Evolutionary conservation across 208 protist genomes (phyloP).

Genomic region (Naegleria lovaniensis): DNA sequence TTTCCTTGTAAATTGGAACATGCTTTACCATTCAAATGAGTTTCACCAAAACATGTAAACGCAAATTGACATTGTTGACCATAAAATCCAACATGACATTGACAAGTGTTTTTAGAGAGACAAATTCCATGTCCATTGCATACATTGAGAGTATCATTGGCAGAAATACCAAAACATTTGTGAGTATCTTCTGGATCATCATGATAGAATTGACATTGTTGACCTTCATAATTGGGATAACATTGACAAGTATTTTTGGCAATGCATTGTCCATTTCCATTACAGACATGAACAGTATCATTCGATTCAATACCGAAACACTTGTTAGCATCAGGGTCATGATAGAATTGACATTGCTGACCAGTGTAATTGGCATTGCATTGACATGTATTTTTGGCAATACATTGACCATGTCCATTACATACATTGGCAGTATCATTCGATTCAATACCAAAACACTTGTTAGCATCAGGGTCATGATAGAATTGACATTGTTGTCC

Average conservation of each 20-base stretch:
- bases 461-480: too few relatives aligned
- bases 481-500: background rate
- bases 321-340: too few relatives aligned
- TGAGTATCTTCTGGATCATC: background rate
- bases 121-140: background rate
- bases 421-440: background rate
- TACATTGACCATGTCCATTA: background rate
- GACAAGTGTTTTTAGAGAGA: background rate
- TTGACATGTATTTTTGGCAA: background rate
- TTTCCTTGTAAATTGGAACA: too few relatives aligned
- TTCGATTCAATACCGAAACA: too few relatives aligned
- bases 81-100: background rate
- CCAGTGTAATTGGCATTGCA: background rate
- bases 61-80: background rate
- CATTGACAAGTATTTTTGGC: background rate
- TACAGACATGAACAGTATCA: too few relatives aligned
- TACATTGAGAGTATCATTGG: background rate
- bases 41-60: too few relatives aligned
- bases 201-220: background rate
- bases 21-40: too few relatives aligned
- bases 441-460: background rate
- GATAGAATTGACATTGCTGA: background rate
- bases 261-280: background rate
- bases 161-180: background rate
- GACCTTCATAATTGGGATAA: background rate